Conservation (phyloP, 108 stramenopile species). For the Epipyxis sp. region DNA sequence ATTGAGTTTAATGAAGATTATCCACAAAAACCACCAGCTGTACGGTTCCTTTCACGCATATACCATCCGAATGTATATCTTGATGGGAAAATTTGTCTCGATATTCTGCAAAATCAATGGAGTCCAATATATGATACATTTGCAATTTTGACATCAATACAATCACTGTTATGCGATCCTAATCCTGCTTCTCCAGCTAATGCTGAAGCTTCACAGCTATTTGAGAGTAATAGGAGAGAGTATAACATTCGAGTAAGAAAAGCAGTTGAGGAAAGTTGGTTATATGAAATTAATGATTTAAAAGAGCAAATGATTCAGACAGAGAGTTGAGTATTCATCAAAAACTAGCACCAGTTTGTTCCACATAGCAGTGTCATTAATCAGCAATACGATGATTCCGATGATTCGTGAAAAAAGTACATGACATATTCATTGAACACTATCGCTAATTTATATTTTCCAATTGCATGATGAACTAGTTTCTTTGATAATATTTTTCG, state of each 20-base stretch:
- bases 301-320: neutral
- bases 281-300: conserved; percentile 24
- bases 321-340: too few species aligned
- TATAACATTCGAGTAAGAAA: conserved; percentile 96
- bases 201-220: conserved; percentile 87
- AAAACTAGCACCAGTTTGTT: too few species aligned
- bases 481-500: too few species aligned
- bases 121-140: conserved; percentile 98
- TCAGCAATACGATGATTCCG: too few species aligned
- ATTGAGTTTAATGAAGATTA: conserved; percentile 99
- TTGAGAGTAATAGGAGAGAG: conserved; percentile 93
- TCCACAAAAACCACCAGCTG: conserved; percentile 91
- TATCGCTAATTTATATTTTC: too few species aligned
- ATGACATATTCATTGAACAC: too few species aligned
- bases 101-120: conserved; percentile 99
- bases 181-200: conserved; percentile 81
- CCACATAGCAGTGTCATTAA: too few species aligned
- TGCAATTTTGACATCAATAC: conserved; percentile 97
- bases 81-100: conserved; percentile 89
- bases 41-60: conserved; percentile 79
- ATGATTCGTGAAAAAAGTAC: too few species aligned
- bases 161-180: conserved; percentile 96
- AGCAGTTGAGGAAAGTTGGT: conserved; percentile 96
- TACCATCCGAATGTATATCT: conserved; percentile 98
- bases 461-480: too few species aligned